Evolutionary conservation across 768 basidiomycete genomes (phyloP).

Genomic region (Lactifluus volemus): DNA sequence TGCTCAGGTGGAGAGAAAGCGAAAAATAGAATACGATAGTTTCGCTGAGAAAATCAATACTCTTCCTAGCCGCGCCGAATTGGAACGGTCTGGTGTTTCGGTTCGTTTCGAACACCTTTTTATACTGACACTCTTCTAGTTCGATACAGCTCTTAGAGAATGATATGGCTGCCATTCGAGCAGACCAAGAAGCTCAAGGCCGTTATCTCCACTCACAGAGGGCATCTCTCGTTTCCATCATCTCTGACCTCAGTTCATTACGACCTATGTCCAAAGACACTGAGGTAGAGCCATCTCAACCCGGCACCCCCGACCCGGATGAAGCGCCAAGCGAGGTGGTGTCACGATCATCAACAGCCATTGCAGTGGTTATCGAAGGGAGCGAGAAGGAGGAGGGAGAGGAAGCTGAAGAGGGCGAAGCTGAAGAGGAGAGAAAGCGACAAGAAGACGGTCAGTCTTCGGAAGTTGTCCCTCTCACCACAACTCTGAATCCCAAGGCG

Average conservation of each 20-base stretch:
- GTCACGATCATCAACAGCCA: conserved; percentile 44
- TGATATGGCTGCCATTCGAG: conserved; percentile 65
- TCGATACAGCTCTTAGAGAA: conserved; percentile 62
- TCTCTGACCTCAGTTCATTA: conserved; percentile 51
- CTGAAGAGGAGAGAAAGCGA: conserved; percentile 31
- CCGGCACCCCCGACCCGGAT: conserved; percentile 13
- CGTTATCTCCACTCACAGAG: conserved; percentile 62
- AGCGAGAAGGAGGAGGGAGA: conserved; percentile 26
- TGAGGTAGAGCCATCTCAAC: conserved; percentile 28
- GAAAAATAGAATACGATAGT: conserved; percentile 82
- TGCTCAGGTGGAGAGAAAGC: conserved; percentile 62
- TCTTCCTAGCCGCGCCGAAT: conserved; percentile 65
- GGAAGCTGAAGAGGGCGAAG: conserved; percentile 36
- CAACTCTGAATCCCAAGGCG: conserved; percentile 27
- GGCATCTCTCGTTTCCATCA: conserved; percentile 53
- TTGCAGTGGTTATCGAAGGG: conserved; percentile 30
- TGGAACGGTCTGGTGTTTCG: conserved; percentile 53
- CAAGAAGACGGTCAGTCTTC: conserved; percentile 29
- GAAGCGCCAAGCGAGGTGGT: conserved; percentile 19
- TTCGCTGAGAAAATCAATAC: conserved; percentile 78
- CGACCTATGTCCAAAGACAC: conserved; percentile 62
- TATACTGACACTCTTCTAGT: conserved; percentile 30
- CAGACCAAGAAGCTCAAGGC: conserved; percentile 68
- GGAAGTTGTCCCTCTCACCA: conserved; percentile 24
- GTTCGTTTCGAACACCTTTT: background rate